Percentiles rank a stretch among this genome's conserved stretches.
phyloP scores from a whole-genome alignment of 2,329 filamentous ascomycete genomes.

The Emergomyces pasteurianus region DNA sequence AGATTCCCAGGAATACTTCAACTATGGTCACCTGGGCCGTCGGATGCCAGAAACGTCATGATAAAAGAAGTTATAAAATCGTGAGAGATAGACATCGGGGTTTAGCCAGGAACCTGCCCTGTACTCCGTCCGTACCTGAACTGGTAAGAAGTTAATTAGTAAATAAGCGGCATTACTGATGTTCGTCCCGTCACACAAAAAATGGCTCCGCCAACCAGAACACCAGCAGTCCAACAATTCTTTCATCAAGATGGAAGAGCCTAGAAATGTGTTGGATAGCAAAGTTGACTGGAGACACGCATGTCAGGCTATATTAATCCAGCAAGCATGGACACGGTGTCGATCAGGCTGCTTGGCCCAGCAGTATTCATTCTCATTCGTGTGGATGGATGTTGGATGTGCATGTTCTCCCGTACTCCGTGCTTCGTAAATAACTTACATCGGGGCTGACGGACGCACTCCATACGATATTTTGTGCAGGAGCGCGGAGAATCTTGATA shows the following conservation, averaged over 20 bases:
- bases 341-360: neutral
- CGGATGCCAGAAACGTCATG: neutral
- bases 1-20: neutral
- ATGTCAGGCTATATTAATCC: neutral
- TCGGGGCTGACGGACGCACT: neutral
- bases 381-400: neutral
- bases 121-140: neutral
- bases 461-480: slow-evolving; percentile 1
- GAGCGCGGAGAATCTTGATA: neutral
- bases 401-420: no score
- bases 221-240: neutral
- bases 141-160: neutral
- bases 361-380: neutral
- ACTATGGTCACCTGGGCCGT: neutral
- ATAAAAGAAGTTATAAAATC: no score
- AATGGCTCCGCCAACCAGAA: neutral
- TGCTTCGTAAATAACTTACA: no score
- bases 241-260: neutral
- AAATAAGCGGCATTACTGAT: no score
- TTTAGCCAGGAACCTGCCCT: no score
- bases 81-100: no score
- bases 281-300: neutral
- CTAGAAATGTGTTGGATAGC: neutral
- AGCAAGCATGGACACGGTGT: neutral
- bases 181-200: no score